A percentile compares a stretch with the other conserved stretches of the same genome.
Conservation (phyloP, 495 filamentous ascomycete species). For the Penicillium diatomitis region DNA sequence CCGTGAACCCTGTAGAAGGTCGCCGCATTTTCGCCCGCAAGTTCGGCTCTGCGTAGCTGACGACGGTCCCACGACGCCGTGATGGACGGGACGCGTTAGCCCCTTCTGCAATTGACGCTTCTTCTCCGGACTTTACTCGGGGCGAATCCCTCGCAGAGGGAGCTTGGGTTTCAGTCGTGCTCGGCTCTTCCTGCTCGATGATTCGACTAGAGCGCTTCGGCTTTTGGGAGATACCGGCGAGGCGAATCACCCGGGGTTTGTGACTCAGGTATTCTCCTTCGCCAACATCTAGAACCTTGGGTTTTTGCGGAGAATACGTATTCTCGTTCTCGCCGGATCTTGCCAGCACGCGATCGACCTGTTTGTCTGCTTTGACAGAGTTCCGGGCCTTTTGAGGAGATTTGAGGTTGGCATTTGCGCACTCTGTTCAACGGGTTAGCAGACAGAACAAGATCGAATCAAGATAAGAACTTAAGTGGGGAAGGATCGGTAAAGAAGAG, state of each 20-base stretch:
- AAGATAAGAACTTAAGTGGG: too few species aligned
- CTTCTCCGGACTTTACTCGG: conserved; percentile 1
- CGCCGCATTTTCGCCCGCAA: conserved; percentile 81
- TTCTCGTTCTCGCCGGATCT: conserved; percentile 8
- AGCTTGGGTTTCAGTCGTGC: not conserved
- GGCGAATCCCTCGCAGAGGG: conserved; percentile 5
- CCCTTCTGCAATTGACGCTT: conserved; percentile 13
- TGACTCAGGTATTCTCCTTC: conserved; percentile 1
- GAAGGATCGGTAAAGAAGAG: not conserved
- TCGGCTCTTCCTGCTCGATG: conserved; percentile 6
- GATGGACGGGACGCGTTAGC: conserved; percentile 46
- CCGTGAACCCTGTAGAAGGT: conserved; percentile 62
- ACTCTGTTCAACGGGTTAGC: conserved; percentile 38
- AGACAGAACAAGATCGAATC: not conserved
- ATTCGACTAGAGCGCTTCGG: conserved; percentile 8
- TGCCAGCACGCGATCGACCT: not conserved
- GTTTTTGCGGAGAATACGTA: conserved; percentile 9
- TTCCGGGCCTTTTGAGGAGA: conserved; percentile 20
- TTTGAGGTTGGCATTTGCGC: conserved; percentile 37
- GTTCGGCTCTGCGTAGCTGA: conserved; percentile 84
- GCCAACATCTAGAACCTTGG: conserved; percentile 6
- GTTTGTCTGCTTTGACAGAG: conserved; percentile 5
- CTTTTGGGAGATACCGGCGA: conserved; percentile 3
- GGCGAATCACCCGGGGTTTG: conserved; percentile 5
- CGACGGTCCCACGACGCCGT: conserved; percentile 52